phyloP scores from a whole-genome alignment of 2,329 filamentous ascomycete species.

The Aspergillus spinulosporus region DNA sequence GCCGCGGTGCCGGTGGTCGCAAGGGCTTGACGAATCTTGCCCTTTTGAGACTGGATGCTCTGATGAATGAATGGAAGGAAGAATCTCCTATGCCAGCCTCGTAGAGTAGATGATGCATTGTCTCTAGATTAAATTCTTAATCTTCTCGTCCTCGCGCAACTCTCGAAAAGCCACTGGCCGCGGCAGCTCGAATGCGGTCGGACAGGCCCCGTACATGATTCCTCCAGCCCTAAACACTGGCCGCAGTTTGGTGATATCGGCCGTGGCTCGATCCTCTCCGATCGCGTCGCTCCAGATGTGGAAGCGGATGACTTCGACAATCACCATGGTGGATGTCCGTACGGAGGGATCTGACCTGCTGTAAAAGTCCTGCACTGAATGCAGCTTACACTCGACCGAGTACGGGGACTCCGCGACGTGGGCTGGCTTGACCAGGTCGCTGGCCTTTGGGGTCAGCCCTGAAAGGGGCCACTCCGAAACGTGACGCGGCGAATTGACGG shows the following conservation, averaged over 20 bases:
- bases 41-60: not conserved
- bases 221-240: conserved; percentile 79
- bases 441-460: conserved; percentile 69
- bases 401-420: conserved; percentile 82
- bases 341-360: not conserved
- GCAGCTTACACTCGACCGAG: conserved; percentile 73
- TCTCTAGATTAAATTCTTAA: not conserved
- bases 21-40: not conserved
- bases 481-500: conserved; percentile 73
- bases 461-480: conserved; percentile 76
- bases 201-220: conserved; percentile 72
- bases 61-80: not conserved
- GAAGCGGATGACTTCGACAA: conserved; percentile 79
- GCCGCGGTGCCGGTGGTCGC: not conserved
- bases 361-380: conserved; percentile 65
- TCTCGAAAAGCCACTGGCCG: conserved; percentile 19
- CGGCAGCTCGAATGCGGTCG: conserved; percentile 68
- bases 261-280: conserved; percentile 58
- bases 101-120: not conserved
- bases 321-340: conserved; percentile 58
- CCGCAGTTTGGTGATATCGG: conserved; percentile 69
- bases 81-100: not conserved
- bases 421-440: conserved; percentile 64
- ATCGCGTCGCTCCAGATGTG: conserved; percentile 87
- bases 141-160: not conserved